Conservation (phyloP, 768 basidiomycete species). For the Lactifluus hygrophoroides region DNA sequence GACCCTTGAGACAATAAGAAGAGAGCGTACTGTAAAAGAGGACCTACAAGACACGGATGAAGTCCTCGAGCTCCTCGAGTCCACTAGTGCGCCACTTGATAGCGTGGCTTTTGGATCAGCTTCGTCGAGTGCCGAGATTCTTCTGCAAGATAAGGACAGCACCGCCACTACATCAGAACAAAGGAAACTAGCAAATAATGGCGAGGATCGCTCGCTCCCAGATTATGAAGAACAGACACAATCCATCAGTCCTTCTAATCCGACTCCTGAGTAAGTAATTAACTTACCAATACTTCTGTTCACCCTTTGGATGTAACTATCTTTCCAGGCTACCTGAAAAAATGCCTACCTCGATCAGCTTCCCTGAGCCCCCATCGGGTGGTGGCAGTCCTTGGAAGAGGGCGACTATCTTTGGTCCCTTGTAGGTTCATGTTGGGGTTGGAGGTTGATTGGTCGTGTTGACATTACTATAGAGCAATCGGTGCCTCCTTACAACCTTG, state of each 20-base stretch:
- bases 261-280: constrained; percentile 6
- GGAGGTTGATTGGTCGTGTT: not conserved
- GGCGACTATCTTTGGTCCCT: constrained; percentile 21
- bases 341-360: constrained; percentile 17
- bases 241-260: not conserved
- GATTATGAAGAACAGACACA: constrained; percentile 3
- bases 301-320: not conserved
- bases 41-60: not conserved
- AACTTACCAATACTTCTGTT: not conserved
- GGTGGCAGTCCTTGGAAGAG: constrained; percentile 6
- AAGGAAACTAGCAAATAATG: not conserved
- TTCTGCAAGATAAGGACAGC: not conserved
- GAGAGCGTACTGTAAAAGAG: not conserved
- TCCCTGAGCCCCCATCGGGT: constrained; percentile 7
- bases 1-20: not conserved
- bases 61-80: constrained; percentile 8
- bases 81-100: not conserved
- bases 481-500: constrained; percentile 1
- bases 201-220: not conserved
- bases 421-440: constrained; percentile 8
- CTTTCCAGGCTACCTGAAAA: constrained; percentile 9
- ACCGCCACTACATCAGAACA: not conserved
- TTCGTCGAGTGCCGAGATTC: not conserved
- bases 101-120: not conserved
- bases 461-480: constrained; percentile 6